A percentile compares a stretch with the other conserved stretches of the same genome.
Conservation (phyloP, 2,329 filamentous ascomycete genomes). For the Hymenoscyphus fraxineus region DNA sequence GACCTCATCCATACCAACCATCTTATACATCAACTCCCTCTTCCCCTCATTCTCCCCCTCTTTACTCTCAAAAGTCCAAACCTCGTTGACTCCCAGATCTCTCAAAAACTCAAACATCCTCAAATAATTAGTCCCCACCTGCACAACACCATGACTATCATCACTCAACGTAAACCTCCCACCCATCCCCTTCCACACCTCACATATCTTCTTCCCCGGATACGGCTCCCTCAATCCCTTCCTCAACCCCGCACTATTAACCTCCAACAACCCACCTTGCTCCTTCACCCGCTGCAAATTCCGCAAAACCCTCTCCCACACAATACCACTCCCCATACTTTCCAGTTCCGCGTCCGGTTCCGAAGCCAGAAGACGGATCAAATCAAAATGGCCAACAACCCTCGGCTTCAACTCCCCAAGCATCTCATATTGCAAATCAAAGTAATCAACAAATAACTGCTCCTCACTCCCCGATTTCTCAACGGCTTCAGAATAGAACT, state of each 20-base stretch:
- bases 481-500: slow-evolving; percentile 52
- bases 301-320: slow-evolving; percentile 71
- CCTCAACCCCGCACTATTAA: slow-evolving; percentile 81
- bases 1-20: slow-evolving; percentile 20
- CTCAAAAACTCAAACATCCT: slow-evolving; percentile 68
- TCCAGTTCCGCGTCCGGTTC: slow-evolving; percentile 60
- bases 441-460: slow-evolving; percentile 76
- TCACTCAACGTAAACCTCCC: slow-evolving; percentile 89
- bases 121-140: slow-evolving; percentile 81
- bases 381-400: slow-evolving; percentile 90
- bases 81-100: slow-evolving; percentile 57
- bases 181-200: slow-evolving; percentile 68
- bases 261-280: slow-evolving; percentile 81
- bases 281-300: slow-evolving; percentile 68
- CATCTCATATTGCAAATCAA: slow-evolving; percentile 84
- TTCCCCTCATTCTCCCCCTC: not conserved
- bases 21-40: slow-evolving; percentile 12
- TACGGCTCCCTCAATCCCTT: slow-evolving; percentile 93
- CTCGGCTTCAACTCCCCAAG: slow-evolving; percentile 65
- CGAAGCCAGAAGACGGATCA: slow-evolving; percentile 76
- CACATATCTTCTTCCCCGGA: slow-evolving; percentile 72
- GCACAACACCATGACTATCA: slow-evolving; percentile 85
- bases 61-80: slow-evolving; percentile 41
- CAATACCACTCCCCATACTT: slow-evolving; percentile 45
- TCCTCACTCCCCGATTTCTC: slow-evolving; percentile 56